Conservation (phyloP, 2,329 filamentous ascomycete genomes). For the Diplodia scrobiculata region DNA sequence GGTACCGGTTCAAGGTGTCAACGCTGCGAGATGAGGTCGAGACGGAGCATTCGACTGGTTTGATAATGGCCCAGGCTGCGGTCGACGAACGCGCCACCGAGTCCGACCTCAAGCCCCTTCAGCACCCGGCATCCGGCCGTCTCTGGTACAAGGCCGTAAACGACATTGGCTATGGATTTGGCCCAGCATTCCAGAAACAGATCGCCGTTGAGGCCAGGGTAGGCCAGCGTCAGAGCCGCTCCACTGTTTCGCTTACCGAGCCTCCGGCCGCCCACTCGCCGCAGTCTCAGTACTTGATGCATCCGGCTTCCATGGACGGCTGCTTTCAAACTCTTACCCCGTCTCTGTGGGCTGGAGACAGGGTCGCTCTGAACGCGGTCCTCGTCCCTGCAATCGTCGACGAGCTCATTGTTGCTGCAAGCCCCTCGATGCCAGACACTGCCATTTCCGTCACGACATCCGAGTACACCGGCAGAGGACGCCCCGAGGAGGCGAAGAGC, state of each 20-base stretch:
- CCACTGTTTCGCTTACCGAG: slow-evolving; percentile 30
- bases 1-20: slow-evolving; percentile 34
- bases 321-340: slow-evolving; percentile 37
- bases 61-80: slow-evolving; percentile 30
- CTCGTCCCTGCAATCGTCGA: slow-evolving; percentile 34
- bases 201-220: slow-evolving; percentile 30
- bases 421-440: not conserved
- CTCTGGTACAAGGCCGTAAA: slow-evolving; percentile 35
- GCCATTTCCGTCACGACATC: slow-evolving; percentile 10
- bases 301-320: slow-evolving; percentile 42
- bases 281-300: slow-evolving; percentile 40
- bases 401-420: slow-evolving; percentile 32
- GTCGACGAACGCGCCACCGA: not conserved
- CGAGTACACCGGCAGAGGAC: slow-evolving; percentile 31
- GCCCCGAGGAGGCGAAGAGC: slow-evolving; percentile 31
- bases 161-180: slow-evolving; percentile 34
- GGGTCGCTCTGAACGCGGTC: slow-evolving; percentile 31
- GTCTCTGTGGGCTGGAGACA: slow-evolving; percentile 33
- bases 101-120: slow-evolving; percentile 20
- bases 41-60: slow-evolving; percentile 35
- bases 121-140: slow-evolving; percentile 24
- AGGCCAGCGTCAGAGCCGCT: slow-evolving; percentile 25
- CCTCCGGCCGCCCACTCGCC: slow-evolving; percentile 31
- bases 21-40: slow-evolving; percentile 30
- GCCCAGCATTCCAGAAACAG: slow-evolving; percentile 33